Base-by-base conservation (phyloP, 2,329 filamentous ascomycete species). In the Fusarium hostae region DNA sequence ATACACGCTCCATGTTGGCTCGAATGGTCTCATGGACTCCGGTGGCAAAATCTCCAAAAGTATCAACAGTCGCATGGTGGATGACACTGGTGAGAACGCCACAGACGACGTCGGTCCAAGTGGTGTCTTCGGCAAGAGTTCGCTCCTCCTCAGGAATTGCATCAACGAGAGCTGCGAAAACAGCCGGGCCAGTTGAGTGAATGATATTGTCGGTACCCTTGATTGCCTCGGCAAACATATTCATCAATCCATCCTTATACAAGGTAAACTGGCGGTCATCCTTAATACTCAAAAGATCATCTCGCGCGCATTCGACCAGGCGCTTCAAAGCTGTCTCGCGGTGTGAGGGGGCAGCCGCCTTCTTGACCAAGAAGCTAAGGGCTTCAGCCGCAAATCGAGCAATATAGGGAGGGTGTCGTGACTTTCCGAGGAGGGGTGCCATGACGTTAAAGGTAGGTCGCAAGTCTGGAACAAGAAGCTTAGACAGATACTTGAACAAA, bases 401-500 rank as follows among this genome's bases (percentile, higher is more conserved):
- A 72, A 98, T 94, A 80, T 97, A 95, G 20, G 91, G 89, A 72
- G 95, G 96, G 72, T 95, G 94, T 62, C 89, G 89, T 63, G 91
- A 86, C 80, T 92, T 95, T 70, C 95, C 96, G 34, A 99, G 88
- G 57, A 98, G 87, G 6, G 94, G 92, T 1, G 92, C 88, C 84
- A 99, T 90, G 57, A 96, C 89, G 77, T 94, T 89, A 78, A 94
- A 95, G 4, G 97, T 91, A 50, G 95, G 94, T 68, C 93, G 87
- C 70, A 99, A 83, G 78, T 99, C 93, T 7, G 94, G 92, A 1
- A 96, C 92, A 26, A 99, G 83, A 1, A 98, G 87, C 71, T 94
- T 91, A 4, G 94, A 97, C 9, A 99, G 88, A 78, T 98, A 98
- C 79, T 99, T 99, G 88, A 99, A 98, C 43, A 98, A 86, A 86